phyloP scores from a whole-genome alignment of 2,329 filamentous ascomycete species.

The Alternaria arborescens region DNA sequence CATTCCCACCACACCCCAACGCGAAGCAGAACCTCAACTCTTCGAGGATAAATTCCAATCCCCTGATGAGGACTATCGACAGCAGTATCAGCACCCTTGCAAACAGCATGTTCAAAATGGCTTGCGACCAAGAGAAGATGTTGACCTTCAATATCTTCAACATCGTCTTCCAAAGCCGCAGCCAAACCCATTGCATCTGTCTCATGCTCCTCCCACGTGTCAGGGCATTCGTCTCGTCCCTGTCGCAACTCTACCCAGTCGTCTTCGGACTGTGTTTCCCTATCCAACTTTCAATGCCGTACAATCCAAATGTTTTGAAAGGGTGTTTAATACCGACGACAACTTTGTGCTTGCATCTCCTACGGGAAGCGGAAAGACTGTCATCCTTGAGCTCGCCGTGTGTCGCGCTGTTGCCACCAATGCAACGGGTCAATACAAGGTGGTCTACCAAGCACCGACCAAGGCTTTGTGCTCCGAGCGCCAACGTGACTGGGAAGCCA shows the following conservation, averaged over 20 bases:
- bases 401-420: conserved; percentile 71
- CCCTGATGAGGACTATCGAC: background rate
- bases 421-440: conserved; percentile 72
- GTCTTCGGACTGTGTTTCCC: conserved; percentile 73
- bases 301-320: conserved; percentile 79
- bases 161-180: background rate
- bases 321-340: conserved; percentile 71
- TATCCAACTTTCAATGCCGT: conserved; percentile 82
- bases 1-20: background rate
- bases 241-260: conserved; percentile 70
- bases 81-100: background rate
- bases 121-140: background rate
- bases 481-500: conserved; percentile 77
- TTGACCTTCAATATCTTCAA: background rate
- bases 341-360: conserved; percentile 84
- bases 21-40: background rate
- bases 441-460: conserved; percentile 85
- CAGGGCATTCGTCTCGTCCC: conserved; percentile 70
- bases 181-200: background rate
- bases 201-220: conserved; percentile 49
- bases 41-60: background rate
- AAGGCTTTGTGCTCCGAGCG: conserved; percentile 84
- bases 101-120: too few relatives aligned
- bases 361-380: conserved; percentile 87
- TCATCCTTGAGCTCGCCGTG: conserved; percentile 81